Conservation (phyloP, 139 green algal species). For the Limnomonas spitsbergensis region DNA sequence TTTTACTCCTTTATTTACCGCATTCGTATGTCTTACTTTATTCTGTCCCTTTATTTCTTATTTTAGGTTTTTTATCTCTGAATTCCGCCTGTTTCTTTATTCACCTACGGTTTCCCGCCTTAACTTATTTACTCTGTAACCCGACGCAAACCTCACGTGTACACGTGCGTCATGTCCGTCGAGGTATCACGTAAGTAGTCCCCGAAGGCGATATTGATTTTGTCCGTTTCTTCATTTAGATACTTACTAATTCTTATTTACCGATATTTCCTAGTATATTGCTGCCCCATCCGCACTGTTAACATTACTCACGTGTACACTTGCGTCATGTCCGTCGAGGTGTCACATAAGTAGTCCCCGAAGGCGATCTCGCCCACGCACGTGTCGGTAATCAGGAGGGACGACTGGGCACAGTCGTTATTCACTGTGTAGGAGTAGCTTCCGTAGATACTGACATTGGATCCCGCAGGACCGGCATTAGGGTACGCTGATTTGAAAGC, state of each 20-base stretch:
- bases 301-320: neutral
- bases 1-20: no score
- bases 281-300: no score
- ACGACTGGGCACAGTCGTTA: neutral
- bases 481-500: slow-evolving; percentile 5
- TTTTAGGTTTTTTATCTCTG: no score
- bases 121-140: no score
- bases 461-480: slow-evolving; percentile 15
- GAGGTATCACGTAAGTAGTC: slow-evolving; percentile 13
- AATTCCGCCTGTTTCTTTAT: no score
- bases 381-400: neutral
- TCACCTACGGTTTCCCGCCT: no score
- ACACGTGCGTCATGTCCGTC: neutral
- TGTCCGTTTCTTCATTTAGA: neutral
- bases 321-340: neutral
- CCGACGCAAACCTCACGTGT: no score
- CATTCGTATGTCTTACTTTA: no score
- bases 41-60: no score
- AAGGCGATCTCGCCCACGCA: slow-evolving; percentile 15
- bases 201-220: neutral
- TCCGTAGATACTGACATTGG: slow-evolving; percentile 3
- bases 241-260: no score
- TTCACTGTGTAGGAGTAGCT: neutral
- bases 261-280: no score
- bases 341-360: slow-evolving; percentile 15